Evolutionary conservation across 2,329 filamentous ascomycete genomes (phyloP).

Genomic region (Stachybotrys echinatus): DNA sequence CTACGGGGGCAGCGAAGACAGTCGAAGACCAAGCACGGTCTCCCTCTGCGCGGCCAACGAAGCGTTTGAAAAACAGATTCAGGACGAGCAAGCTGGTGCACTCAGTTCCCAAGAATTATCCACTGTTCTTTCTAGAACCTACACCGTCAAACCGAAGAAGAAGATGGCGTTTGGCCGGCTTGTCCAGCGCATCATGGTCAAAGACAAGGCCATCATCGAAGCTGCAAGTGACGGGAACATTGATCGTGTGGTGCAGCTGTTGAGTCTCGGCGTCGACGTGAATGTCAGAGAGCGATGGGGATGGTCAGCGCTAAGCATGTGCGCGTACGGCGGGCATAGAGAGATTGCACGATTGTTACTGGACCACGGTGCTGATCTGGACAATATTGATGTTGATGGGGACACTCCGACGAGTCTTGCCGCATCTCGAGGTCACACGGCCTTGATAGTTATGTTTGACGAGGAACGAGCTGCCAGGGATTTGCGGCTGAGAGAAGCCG

Average conservation of each 20-base stretch:
- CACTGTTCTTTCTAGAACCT: neutral
- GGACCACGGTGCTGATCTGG: slow-evolving; percentile 23
- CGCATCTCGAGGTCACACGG: neutral
- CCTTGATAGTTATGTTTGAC: neutral
- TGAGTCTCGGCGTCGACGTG: slow-evolving; percentile 28
- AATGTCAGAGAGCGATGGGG: slow-evolving; percentile 22
- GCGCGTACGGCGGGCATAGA: slow-evolving; percentile 7
- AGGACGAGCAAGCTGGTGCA: no score
- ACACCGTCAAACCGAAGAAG: neutral
- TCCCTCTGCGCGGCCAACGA: neutral
- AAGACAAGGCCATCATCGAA: neutral
- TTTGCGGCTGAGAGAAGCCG: neutral
- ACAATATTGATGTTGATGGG: neutral
- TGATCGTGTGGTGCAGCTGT: slow-evolving; percentile 10
- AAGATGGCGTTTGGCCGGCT: neutral
- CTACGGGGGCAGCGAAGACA: neutral
- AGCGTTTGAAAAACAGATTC: neutral
- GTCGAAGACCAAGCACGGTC: neutral
- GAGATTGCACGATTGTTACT: slow-evolving; percentile 29
- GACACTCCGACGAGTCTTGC: neutral
- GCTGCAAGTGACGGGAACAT: slow-evolving; percentile 7
- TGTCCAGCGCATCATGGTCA: neutral
- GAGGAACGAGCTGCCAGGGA: neutral
- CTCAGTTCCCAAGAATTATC: neutral
- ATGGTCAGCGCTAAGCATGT: slow-evolving; percentile 21